Base-by-base conservation (phyloP, 805 yeast genomes). In the Limtongozyma cylindracea region DNA sequence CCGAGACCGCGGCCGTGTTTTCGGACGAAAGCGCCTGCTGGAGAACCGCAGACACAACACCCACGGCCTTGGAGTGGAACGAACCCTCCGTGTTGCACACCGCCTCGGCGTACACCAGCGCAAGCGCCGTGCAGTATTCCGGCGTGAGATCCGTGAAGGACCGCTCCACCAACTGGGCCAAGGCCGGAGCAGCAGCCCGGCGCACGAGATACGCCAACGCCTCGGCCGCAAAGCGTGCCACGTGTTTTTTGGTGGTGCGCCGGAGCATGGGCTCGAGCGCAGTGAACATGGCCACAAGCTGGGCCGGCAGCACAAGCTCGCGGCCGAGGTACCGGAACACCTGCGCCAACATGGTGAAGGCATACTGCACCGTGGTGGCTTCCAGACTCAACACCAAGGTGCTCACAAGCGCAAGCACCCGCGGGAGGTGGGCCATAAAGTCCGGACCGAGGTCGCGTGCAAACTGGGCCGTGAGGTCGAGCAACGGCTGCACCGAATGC, bases 361-460 rank as follows among this genome's bases (percentile, higher is more conserved):
- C 55, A 71, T n/a, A n/a, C n/a, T n/a, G n/a, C n/a, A n/a, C n/a
- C n/a, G n/a, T n/a, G n/a, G n/a, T n/a, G n/a, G n/a, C n/a, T n/a
- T n/a, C n/a, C n/a, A n/a, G n/a, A n/a, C n/a, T n/a, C n/a, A n/a
- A n/a, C n/a, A n/a, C n/a, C n/a, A n/a, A n/a, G n/a, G n/a, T 39
- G 4, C 56, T 57, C 19, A 82, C 51, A 12, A 58, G 31, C 1
- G 35, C 31, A 21, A 84, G 43, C 1, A 78, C 45, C 13, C 44
- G 38, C 2, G 47, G 47, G 35, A 77, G 80, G 35, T 49, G 78
- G 6, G 60, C 61, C 50, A 78, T 57, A 36, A 82, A 88, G 32
- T 84, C 96, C 3, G 84, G 70, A 8, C 94, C 95, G 28, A 84
- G 47, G 47, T 84, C 98, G 33, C 77, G 94, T 18, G 80, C 68